Base-by-base conservation (phyloP, 2,329 filamentous ascomycete species). In the Alternaria longipes region DNA sequence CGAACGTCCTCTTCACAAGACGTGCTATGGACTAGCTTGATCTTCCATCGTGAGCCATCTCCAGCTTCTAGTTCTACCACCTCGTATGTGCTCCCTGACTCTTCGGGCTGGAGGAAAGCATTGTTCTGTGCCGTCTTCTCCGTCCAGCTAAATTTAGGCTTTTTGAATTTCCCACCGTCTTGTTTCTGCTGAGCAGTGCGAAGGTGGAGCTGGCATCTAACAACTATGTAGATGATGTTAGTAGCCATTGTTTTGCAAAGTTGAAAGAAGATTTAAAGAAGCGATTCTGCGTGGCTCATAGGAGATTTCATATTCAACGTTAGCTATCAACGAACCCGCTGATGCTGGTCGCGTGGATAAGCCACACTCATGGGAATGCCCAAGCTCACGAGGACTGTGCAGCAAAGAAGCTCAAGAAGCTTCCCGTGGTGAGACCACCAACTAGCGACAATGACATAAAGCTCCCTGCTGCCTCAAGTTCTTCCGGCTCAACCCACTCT, bases 371-470 rank as follows among this genome's bases (percentile, higher is more conserved):
- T 36, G 20, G 18, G 12, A 3, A 2, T 11, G 22, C 46, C 46
- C 42, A 2, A 38, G 14, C 34, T 56, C 42, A 63, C 20, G 51
- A 60, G 26, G 60, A 55, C 28, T 60, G 56, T 1, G 89, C 86
- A 64, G 88, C 87, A 9, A 89, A 84, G 79, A 98, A 99, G 77
- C 94, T 98, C 76, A 96, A 78, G 71, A 98, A 79, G 80, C 94
- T 98, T n/a, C 95, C 95, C 24, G 85, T 84, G 2, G 93, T 87
- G 79, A 98, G 80, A 0, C 95, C 95, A 5, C 87, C 88, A 18
- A 97, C 92, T n/a, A 98, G 86, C 77, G 90, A 93, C 65, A 97
- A 79, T 4, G 91, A 91, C 95, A 99, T 98, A 77, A 98, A 98
- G 1, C 91, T 93, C 47, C 94, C 95, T 0, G 93, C 90, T 6